A percentile compares a stretch with the other conserved stretches of the same genome.
Conservation (phyloP, 75 land plant species). For the Selaginella tamariscina region DNA sequence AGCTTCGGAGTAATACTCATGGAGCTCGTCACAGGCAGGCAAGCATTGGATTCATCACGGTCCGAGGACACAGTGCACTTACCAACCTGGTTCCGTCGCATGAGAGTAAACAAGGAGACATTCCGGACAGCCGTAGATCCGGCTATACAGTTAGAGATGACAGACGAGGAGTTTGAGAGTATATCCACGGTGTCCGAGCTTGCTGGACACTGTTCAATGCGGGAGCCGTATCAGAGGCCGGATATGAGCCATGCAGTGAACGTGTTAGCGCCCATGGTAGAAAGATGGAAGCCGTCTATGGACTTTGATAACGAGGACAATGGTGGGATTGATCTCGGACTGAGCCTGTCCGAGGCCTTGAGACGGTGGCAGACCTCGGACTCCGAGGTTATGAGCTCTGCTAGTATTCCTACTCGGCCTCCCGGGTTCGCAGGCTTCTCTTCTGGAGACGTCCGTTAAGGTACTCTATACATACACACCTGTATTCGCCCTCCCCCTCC, state of each 20-base stretch:
- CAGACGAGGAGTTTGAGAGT: slow-evolving; percentile 48
- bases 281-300: slow-evolving; percentile 70
- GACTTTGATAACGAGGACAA: slow-evolving; percentile 41
- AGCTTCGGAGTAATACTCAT: slow-evolving; percentile 79
- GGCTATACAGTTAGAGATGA: slow-evolving; percentile 30
- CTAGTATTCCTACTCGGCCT: slow-evolving; percentile 72
- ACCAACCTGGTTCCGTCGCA: slow-evolving; percentile 59
- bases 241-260: slow-evolving; percentile 92
- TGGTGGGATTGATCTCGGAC: slow-evolving; percentile 49
- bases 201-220: slow-evolving; percentile 75
- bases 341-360: slow-evolving; percentile 62
- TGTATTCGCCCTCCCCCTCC: no score
- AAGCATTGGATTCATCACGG: slow-evolving; percentile 54
- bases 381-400: background rate
- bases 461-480: no score
- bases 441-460: slow-evolving; percentile 42
- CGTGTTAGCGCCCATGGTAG: slow-evolving; percentile 62
- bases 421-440: slow-evolving; percentile 81
- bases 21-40: slow-evolving; percentile 74
- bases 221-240: slow-evolving; percentile 80
- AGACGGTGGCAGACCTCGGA: slow-evolving; percentile 72
- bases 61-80: slow-evolving; percentile 58
- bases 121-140: slow-evolving; percentile 47
- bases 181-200: slow-evolving; percentile 56
- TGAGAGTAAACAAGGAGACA: slow-evolving; percentile 41